Conservation (phyloP, 2,329 filamentous ascomycete genomes). For the Pseudogymnoascus pannorum region DNA sequence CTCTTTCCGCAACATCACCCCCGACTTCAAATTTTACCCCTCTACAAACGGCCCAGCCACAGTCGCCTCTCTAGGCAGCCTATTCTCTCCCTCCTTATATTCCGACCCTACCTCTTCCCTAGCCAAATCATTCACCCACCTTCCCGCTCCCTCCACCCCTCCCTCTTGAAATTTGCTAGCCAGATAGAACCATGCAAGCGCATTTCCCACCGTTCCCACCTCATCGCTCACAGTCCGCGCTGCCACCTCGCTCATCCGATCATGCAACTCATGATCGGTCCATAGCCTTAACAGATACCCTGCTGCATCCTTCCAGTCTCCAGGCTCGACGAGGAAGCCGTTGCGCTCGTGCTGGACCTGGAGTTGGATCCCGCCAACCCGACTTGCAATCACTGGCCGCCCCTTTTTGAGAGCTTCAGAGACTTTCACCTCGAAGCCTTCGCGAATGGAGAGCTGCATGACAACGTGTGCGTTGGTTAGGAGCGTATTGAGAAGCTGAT, state of each 20-base stretch:
- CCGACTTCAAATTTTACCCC: not conserved
- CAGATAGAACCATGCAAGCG: slow-evolving; percentile 70
- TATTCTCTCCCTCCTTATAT: slow-evolving; percentile 53
- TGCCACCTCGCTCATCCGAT: slow-evolving; percentile 59
- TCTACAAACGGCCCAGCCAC: not conserved
- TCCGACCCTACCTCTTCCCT: slow-evolving; percentile 54
- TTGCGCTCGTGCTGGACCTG: slow-evolving; percentile 66
- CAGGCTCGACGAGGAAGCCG: slow-evolving; percentile 66
- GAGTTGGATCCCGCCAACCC: slow-evolving; percentile 71
- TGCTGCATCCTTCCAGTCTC: slow-evolving; percentile 64
- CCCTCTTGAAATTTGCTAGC: slow-evolving; percentile 56
- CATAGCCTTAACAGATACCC: slow-evolving; percentile 59
- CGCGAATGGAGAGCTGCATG: slow-evolving; percentile 71
- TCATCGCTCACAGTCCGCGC: slow-evolving; percentile 66
- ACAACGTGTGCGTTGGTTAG: slow-evolving; percentile 66
- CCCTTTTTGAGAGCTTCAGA: slow-evolving; percentile 77
- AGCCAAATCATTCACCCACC: slow-evolving; percentile 70
- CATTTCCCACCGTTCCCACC: slow-evolving; percentile 73
- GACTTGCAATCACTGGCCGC: slow-evolving; percentile 67
- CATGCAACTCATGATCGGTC: slow-evolving; percentile 56
- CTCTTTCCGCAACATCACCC: not conserved
- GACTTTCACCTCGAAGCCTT: slow-evolving; percentile 83
- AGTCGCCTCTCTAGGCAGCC: slow-evolving; percentile 40
- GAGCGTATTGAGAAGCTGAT: slow-evolving; percentile 72
- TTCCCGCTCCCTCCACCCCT: slow-evolving; percentile 45